Conservation (phyloP, 2,329 filamentous ascomycete genomes). For the Scedosporium aurantiacum region DNA sequence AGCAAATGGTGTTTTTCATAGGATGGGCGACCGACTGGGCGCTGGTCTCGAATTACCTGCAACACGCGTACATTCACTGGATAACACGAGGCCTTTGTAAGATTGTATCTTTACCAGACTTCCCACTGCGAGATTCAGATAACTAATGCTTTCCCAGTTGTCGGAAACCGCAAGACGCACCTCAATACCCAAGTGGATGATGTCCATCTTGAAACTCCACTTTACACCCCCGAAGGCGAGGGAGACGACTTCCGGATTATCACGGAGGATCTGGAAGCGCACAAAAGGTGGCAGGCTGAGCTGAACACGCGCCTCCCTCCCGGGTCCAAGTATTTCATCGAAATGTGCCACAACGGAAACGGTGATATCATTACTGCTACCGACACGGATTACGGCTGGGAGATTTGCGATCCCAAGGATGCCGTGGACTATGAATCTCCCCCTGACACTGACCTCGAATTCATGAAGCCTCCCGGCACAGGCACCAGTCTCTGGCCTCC, state of each 20-base stretch:
- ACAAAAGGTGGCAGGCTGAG: slow-evolving; percentile 29
- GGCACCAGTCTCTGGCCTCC: slow-evolving; percentile 38
- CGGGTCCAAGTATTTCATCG: slow-evolving; percentile 40
- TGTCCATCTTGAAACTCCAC: slow-evolving; percentile 44
- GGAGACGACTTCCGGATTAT: slow-evolving; percentile 37
- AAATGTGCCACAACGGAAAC: slow-evolving; percentile 41
- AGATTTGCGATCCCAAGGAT: slow-evolving; percentile 27
- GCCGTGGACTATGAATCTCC: slow-evolving; percentile 34
- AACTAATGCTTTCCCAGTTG: slow-evolving; percentile 18
- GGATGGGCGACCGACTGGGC: slow-evolving; percentile 33
- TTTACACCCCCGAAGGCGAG: slow-evolving; percentile 33
- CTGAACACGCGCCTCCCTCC: slow-evolving; percentile 35
- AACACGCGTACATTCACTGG: slow-evolving; percentile 54
- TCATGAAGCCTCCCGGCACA: slow-evolving; percentile 34
- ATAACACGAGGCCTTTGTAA: slow-evolving; percentile 42
- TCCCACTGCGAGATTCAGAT: background rate
- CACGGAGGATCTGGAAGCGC: slow-evolving; percentile 32
- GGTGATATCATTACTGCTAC: slow-evolving; percentile 40
- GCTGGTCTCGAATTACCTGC: slow-evolving; percentile 43
- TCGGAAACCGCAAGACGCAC: slow-evolving; percentile 42
- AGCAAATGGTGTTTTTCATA: slow-evolving; percentile 54
- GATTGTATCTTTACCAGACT: slow-evolving; percentile 6
- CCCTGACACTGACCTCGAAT: slow-evolving; percentile 33
- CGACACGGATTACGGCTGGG: slow-evolving; percentile 30
- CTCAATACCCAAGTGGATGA: slow-evolving; percentile 51